phyloP scores from a whole-genome alignment of 169 alveolate species.

The Plasmodium coatneyi region DNA sequence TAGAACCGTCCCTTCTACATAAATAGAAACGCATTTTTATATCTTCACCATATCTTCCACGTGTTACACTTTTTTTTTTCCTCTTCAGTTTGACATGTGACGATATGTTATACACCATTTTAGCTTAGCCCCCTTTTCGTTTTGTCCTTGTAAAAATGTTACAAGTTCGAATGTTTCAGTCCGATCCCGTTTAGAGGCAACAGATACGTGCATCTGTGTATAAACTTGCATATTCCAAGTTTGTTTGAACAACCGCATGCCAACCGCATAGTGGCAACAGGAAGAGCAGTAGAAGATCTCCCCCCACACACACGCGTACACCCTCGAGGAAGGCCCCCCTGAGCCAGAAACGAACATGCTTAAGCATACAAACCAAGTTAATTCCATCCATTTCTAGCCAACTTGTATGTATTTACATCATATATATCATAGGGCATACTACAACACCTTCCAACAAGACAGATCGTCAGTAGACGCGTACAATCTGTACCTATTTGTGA shows the following conservation, averaged over 20 bases:
- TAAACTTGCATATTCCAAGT: neutral
- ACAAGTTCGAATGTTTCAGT: neutral
- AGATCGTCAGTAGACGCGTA: constrained; percentile 20
- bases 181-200: neutral
- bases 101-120: neutral
- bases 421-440: neutral
- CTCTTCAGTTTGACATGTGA: neutral
- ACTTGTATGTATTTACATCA: constrained; percentile 12
- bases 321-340: neutral
- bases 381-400: neutral
- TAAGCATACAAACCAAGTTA: neutral
- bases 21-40: neutral
- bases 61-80: neutral
- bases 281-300: neutral
- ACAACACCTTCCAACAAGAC: constrained; percentile 32
- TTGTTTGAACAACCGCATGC: neutral
- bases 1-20: neutral
- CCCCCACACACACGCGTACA: neutral
- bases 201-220: neutral
- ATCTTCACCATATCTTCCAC: neutral
- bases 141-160: neutral
- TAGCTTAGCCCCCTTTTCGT: neutral
- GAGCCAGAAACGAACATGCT: neutral
- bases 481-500: constrained; percentile 10
- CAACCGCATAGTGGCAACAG: neutral